Evolutionary conservation across 495 filamentous ascomycete species (phyloP).

Genomic region (Trichoderma orchidacearum): DNA sequence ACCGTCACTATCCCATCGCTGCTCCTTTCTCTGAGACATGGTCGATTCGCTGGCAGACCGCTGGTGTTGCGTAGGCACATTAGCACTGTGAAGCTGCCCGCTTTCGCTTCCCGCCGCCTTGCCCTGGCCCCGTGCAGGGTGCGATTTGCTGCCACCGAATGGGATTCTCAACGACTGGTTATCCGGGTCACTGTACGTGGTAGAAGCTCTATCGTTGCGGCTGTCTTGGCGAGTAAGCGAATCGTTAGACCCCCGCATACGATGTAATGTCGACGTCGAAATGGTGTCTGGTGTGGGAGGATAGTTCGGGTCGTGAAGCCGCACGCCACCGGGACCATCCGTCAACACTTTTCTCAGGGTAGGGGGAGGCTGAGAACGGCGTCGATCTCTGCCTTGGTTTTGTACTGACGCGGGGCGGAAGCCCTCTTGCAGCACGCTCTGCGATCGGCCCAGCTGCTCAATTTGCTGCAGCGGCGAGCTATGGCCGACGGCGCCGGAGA

Average conservation of each 20-base stretch:
- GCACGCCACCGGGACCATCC: conserved; percentile 15
- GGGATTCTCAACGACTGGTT: neutral
- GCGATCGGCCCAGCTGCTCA: conserved; percentile 18
- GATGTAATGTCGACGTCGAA: conserved; percentile 32
- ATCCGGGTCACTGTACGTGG: neutral
- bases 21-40: conserved; percentile 6
- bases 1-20: conserved; percentile 19
- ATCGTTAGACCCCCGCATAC: conserved; percentile 22
- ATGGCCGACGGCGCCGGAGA: conserved; percentile 23
- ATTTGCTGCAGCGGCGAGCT: conserved; percentile 26
- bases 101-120: conserved; percentile 1
- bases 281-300: conserved; percentile 44
- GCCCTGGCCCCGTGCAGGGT: conserved; percentile 13
- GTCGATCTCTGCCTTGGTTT: conserved; percentile 11
- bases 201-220: neutral
- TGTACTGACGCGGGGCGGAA: conserved; percentile 9
- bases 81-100: neutral
- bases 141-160: conserved; percentile 13
- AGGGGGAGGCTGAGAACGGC: conserved; percentile 7
- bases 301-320: conserved; percentile 16
- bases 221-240: conserved; percentile 6
- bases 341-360: conserved; percentile 24
- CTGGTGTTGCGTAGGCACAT: neutral
- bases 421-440: conserved; percentile 7
- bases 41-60: conserved; percentile 6